These are phyloP conservation scores for Talaromyces adpressus DNA, from an alignment of 495 filamentous ascomycete species.

Conservation along the genomic window DNA sequence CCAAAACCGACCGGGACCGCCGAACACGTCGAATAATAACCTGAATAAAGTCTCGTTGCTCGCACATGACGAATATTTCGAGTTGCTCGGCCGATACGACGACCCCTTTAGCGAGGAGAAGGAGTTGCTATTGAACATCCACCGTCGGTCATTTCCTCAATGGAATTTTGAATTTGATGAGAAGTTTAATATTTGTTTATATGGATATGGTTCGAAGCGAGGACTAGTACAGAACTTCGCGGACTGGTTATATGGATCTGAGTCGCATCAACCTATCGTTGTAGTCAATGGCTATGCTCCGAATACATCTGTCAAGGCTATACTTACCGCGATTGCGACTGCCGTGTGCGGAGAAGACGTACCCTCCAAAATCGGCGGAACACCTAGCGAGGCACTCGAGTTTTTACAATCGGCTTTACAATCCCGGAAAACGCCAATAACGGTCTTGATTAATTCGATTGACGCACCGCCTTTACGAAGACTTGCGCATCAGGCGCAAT, in stretches of 20 bases:
- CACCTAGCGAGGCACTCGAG: constrained; percentile 59
- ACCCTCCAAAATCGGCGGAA: constrained; percentile 50
- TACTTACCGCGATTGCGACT: constrained; percentile 66
- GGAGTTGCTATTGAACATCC: constrained; percentile 63
- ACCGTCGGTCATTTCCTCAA: constrained; percentile 76
- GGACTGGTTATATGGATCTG: constrained; percentile 52
- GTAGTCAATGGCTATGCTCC: constrained; percentile 84
- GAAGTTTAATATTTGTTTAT: constrained; percentile 85
- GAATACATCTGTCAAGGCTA: constrained; percentile 67
- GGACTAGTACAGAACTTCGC: constrained; percentile 71
- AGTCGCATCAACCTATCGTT: constrained; percentile 50
- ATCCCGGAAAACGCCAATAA: constrained; percentile 38
- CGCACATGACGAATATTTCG: constrained; percentile 87
- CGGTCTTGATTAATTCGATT: constrained; percentile 77
- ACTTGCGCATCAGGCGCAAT: constrained; percentile 57
- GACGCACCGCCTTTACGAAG: constrained; percentile 73
- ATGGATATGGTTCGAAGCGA: constrained; percentile 87
- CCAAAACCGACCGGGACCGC: constrained; percentile 74
- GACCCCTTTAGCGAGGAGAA: constrained; percentile 70
- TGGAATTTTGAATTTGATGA: constrained; percentile 89
- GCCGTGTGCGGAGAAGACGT: constrained; percentile 52
- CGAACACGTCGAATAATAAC: constrained; percentile 82
- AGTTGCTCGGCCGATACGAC: constrained; percentile 53
- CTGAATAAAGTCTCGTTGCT: constrained; percentile 68
- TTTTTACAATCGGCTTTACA: constrained; percentile 54